Evolutionary conservation across 2,329 filamentous ascomycete species (phyloP).

Genomic region (Fusarium nematophilum): DNA sequence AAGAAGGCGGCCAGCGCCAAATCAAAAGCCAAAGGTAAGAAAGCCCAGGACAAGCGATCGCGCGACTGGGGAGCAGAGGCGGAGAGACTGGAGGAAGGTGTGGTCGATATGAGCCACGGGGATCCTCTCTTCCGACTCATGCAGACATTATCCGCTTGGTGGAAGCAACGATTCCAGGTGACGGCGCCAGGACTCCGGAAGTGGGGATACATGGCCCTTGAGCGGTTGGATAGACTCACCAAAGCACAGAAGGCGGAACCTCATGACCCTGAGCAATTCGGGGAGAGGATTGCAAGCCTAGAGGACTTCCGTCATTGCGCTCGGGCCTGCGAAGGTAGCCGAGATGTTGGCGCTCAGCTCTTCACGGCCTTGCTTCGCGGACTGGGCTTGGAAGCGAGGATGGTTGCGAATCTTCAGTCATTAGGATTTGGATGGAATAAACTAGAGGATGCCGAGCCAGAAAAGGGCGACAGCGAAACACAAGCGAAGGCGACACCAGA

Average conservation of each 20-base stretch:
- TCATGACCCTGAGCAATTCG: slow-evolving; percentile 73
- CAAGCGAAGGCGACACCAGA: slow-evolving; percentile 2
- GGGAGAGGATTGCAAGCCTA: slow-evolving; percentile 77
- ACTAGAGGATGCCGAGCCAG: slow-evolving; percentile 76
- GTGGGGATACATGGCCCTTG: slow-evolving; percentile 85
- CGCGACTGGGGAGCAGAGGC: slow-evolving; percentile 79
- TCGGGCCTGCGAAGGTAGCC: slow-evolving; percentile 78
- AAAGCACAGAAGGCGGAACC: slow-evolving; percentile 74
- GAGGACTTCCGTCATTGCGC: slow-evolving; percentile 77
- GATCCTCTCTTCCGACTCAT: slow-evolving; percentile 85
- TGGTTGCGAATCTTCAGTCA: slow-evolving; percentile 88
- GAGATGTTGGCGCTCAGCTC: slow-evolving; percentile 88
- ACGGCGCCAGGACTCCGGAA: slow-evolving; percentile 87
- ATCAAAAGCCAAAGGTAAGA: slow-evolving; percentile 54
- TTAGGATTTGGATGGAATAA: slow-evolving; percentile 93
- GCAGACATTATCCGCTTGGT: slow-evolving; percentile 82
- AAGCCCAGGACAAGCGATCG: slow-evolving; percentile 48
- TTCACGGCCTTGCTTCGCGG: slow-evolving; percentile 88
- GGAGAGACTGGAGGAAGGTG: slow-evolving; percentile 74
- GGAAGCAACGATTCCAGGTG: slow-evolving; percentile 85
- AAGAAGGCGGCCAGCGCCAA: slow-evolving; percentile 46
- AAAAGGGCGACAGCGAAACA: slow-evolving; percentile 50
- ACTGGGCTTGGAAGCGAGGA: slow-evolving; percentile 81
- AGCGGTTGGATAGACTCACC: slow-evolving; percentile 78
- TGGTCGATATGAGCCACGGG: slow-evolving; percentile 81